These are phyloP conservation scores for Moricandia arvensis DNA, from an alignment of 345 rosid species.

Conservation along the genomic window DNA sequence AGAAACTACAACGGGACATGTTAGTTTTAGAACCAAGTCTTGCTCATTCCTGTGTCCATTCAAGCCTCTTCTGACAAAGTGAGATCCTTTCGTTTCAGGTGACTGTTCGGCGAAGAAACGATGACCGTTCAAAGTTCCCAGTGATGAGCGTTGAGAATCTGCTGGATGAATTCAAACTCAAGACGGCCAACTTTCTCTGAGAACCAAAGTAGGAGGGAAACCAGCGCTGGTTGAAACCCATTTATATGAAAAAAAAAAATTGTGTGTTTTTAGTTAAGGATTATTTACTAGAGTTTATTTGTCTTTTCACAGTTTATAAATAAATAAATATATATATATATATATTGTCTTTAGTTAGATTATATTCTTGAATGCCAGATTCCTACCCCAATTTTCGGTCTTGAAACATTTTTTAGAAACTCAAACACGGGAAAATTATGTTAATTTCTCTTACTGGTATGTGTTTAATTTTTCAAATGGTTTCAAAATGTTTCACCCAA, in stretches of 20 bases:
- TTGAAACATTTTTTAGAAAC: no score
- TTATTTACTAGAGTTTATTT: no score
- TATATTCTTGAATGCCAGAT: no score
- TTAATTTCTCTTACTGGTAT: no score
- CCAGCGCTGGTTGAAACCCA: neutral
- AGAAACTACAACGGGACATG: constrained; percentile 67
- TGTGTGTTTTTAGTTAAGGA: neutral
- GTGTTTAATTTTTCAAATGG: no score
- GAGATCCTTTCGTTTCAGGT: constrained; percentile 47
- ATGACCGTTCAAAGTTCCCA: constrained; percentile 53
- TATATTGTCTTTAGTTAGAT: no score
- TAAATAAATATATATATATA: no score
- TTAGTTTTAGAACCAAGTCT: constrained; percentile 31
- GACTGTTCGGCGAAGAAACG: constrained; percentile 63
- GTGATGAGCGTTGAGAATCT: constrained; percentile 59
- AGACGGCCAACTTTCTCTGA: constrained; percentile 58
- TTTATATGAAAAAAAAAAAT: neutral
- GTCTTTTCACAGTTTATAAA: no score
- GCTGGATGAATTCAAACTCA: constrained; percentile 56
- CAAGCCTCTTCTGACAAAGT: neutral
- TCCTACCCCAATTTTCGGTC: no score
- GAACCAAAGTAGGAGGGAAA: neutral
- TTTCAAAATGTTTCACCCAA: no score
- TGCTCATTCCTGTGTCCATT: neutral
- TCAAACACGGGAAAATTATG: no score